Evolutionary conservation across 768 basidiomycete species (phyloP), one percentile per base, ranked within the genome.

Genomic region (Phylloporus arenicola): DNA sequence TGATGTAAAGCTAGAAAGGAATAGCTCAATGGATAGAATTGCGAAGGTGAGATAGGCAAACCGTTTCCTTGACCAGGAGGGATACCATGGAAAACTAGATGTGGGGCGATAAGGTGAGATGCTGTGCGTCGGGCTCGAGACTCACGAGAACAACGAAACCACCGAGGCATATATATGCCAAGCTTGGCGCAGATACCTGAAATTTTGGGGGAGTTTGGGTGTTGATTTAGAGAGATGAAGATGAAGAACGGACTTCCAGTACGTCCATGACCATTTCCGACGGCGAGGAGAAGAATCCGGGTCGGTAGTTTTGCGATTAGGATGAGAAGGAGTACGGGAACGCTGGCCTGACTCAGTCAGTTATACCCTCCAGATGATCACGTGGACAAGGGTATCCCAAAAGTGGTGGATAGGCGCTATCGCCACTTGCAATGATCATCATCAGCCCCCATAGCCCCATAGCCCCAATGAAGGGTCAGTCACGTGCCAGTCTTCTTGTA

Each of bases 51-150:
- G 6, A 30, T 16, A 20, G 5, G 60, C 66, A 10, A 41, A 86
- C 88, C 72, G 73, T 84, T 68, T 96, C 90, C 68, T 88, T 89
- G 40, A 92, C 79, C 13, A 92, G 70, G 17, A 92, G 74, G 4
- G 91, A 91, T 31, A 88, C 71, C 76, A 91, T 79, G 25, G 88
- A 90, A 66, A 93, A 93, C 88, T 91, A 57, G 20, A 47, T 6
- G 35, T 7, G 13, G 19, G 34, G 6, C 4, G 31, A 33, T 33
- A 33, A 12, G 31, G 31, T 6, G 43, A 45, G 20, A 30, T 16
- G 24, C n/a, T 42, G 7, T 29, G 22, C 5, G 17, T 33, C 20
- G 20, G 25, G 35, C 19, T 24, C 17, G 31, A 38, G 24, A 56
- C 74, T 33, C 48, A 79, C 77, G 10, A 70, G 67, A 29, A 79